Conservation (phyloP, 148 eudicot genomes). For the Bassia scoparia region DNA sequence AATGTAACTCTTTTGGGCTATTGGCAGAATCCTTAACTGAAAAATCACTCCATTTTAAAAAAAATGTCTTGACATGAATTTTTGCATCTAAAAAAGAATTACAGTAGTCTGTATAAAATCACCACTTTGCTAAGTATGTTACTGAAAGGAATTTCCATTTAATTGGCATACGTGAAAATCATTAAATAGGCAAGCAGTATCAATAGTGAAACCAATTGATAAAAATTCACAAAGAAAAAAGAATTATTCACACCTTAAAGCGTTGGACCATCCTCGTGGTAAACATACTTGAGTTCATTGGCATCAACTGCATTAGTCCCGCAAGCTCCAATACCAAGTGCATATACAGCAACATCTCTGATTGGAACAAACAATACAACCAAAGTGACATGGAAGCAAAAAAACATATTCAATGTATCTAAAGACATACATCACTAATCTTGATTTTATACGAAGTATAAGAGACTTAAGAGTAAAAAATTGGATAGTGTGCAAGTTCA, state of each 20-base stretch:
- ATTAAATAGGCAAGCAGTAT: not conserved
- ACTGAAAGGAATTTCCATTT: not conserved
- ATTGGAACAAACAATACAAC: slow-evolving; percentile 11
- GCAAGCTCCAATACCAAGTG: slow-evolving; percentile 92
- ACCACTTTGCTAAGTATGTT: not conserved
- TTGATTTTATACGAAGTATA: too few species aligned
- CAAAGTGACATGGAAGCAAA: not conserved
- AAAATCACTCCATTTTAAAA: not conserved
- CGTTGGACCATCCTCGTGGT: slow-evolving; percentile 79
- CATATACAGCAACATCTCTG: slow-evolving; percentile 89
- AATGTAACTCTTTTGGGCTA: not conserved
- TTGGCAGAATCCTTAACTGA: not conserved
- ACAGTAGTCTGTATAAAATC: not conserved
- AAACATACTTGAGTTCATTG: slow-evolving; percentile 81
- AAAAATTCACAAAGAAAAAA: not conserved
- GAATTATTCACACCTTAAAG: slow-evolving; percentile 48
- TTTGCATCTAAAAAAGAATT: not conserved
- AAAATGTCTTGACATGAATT: not conserved
- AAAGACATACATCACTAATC: not conserved
- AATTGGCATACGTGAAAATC: not conserved
- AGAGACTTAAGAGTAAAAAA: too few species aligned
- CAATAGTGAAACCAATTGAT: not conserved
- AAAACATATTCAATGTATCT: not conserved
- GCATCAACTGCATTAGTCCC: slow-evolving; percentile 68
- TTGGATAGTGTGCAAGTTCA: too few species aligned